Evolutionary conservation across 164 flowering plant species (phyloP).

Genomic region (Magnolia officinalis): DNA sequence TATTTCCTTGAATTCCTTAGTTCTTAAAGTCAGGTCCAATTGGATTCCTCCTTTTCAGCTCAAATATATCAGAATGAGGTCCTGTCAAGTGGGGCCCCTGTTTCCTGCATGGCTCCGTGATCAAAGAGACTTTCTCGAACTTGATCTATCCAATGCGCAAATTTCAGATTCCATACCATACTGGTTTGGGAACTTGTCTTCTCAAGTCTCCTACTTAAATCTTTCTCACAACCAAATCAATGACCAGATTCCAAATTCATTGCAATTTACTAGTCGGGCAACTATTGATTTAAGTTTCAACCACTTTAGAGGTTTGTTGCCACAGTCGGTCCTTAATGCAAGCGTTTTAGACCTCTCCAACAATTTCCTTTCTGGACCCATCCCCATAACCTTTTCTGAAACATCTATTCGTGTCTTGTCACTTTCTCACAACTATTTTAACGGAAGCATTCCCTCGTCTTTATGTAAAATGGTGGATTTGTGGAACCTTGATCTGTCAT

Average conservation of each 20-base stretch:
- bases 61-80: neutral
- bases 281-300: neutral
- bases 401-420: neutral
- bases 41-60: conserved; percentile 7
- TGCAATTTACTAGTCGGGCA: neutral
- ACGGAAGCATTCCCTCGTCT: neutral
- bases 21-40: neutral
- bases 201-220: neutral
- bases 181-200: neutral
- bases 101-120: conserved; percentile 1
- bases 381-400: neutral
- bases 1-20: neutral
- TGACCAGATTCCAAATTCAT: neutral
- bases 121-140: neutral
- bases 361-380: neutral
- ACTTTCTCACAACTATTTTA: neutral
- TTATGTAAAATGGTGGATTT: neutral
- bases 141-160: neutral
- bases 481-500: neutral
- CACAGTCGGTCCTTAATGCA: neutral
- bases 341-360: neutral
- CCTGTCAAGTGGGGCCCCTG: neutral
- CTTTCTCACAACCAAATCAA: neutral
- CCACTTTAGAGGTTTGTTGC: neutral
- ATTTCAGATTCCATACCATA: neutral